phyloP scores from a whole-genome alignment of 2,329 filamentous ascomycete species.

The Ambrosiella xylebori region DNA sequence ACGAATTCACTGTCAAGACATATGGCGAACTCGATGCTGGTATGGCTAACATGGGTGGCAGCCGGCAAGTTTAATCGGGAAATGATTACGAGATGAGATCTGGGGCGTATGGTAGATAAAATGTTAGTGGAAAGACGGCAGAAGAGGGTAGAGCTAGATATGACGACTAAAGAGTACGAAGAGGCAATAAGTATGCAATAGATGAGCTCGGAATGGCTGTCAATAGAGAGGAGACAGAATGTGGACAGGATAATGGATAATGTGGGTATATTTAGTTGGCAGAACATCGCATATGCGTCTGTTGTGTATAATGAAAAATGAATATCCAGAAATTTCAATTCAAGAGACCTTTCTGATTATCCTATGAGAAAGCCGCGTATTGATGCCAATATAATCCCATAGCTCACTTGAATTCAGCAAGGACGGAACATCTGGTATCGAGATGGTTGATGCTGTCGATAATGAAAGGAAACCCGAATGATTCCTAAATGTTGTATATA shows the following conservation, averaged over 20 bases:
- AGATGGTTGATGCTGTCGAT: too few relatives aligned
- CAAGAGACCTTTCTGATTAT: too few relatives aligned
- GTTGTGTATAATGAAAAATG: too few relatives aligned
- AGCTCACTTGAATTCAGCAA: too few relatives aligned
- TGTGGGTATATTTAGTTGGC: not conserved
- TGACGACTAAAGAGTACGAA: not conserved
- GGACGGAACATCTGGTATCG: too few relatives aligned
- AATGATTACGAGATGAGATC: constrained; percentile 32
- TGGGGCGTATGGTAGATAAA: constrained; percentile 29
- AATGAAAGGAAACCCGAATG: too few relatives aligned
- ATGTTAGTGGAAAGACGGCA: constrained; percentile 55
- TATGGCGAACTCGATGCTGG: constrained; percentile 39
- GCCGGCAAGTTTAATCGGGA: constrained; percentile 40
- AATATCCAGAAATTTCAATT: too few relatives aligned
- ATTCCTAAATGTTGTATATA: too few relatives aligned
- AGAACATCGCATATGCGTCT: not conserved
- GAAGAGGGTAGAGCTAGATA: constrained; percentile 34
- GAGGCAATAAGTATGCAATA: too few relatives aligned
- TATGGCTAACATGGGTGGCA: constrained; percentile 29
- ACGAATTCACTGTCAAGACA: constrained; percentile 34
- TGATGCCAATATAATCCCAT: too few relatives aligned
- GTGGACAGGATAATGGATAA: not conserved
- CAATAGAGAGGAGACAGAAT: not conserved
- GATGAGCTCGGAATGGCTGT: too few relatives aligned
- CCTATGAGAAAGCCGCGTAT: too few relatives aligned